Evolutionary conservation across 805 yeast genomes (phyloP), one percentile per base, ranked within the genome.

Genomic region (Scheffersomyces ergatensis): DNA sequence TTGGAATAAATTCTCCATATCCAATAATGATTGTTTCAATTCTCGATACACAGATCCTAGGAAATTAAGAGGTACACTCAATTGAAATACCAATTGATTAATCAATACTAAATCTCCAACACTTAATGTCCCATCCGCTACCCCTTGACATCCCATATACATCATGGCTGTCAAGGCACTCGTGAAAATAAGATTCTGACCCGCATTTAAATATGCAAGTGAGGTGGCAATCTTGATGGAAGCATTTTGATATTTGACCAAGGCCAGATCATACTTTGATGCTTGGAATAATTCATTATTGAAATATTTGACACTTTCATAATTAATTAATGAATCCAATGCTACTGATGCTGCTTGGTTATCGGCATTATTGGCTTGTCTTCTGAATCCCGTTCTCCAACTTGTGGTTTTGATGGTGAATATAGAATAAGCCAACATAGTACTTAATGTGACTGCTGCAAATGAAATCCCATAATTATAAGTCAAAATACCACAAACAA

Each of bases 121-220:
- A 0, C 95, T 84, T 40, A 93, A 68, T 0, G 78, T 62, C 0
- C 96, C 96, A 2, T 77, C 63, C 12, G 89, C 81, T n/a, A 93
- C 93, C 20, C 98, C 98, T 40, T 82, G 80, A 54, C 96, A 88
- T 13, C 97, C 97, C 95, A 93, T 83, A 61, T 87, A 93, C 99
- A 93, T 93, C 95, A 93, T 93, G 2, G 83, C 86, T 1, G 99
- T 93, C 47, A 93, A 69, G 1, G 99, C 98, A 31, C 86, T 64
- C 0, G 97, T 87, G 65, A 86, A 86, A 24, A 86, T 86, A 40
- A 85, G 51, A 56, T 83, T 85, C 59, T 86, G 95, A 14, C 95
- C 95, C 0, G 89, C 74, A 49, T 86, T 86, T 45, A 86, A 68
- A 54, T 76, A 86, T 18, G 93, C 89, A 46, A 86, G 66, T 0